Conservation (phyloP, 768 basidiomycete genomes). For the Boletellus sp. region DNA sequence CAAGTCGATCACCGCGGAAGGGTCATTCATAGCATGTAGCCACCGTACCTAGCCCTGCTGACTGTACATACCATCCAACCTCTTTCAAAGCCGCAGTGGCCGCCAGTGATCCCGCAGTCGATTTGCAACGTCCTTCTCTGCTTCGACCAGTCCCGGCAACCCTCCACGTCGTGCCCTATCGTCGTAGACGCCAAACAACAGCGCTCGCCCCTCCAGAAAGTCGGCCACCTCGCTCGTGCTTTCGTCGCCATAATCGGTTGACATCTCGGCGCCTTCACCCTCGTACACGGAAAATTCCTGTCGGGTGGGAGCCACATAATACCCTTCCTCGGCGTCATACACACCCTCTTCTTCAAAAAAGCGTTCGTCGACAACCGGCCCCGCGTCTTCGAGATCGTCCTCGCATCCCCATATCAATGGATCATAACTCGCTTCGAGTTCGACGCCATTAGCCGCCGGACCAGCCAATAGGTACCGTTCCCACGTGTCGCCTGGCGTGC, state of each 20-base stretch:
- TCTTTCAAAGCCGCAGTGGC: constrained; percentile 48
- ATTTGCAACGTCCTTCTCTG: constrained; percentile 61
- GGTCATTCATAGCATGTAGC: too few relatives aligned
- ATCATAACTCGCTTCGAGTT: not conserved
- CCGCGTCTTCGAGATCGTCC: not conserved
- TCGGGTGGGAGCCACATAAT: not conserved
- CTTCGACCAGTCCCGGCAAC: constrained; percentile 36
- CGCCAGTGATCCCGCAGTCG: constrained; percentile 61
- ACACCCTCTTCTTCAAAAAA: not conserved
- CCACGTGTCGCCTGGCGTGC: not conserved
- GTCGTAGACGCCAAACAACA: constrained; percentile 41
- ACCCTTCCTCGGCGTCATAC: not conserved
- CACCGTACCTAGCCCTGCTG: too few relatives aligned
- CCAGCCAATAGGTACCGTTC: constrained; percentile 1
- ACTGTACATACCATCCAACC: too few relatives aligned
- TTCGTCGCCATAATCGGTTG: constrained; percentile 1
- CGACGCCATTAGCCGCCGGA: constrained; percentile 5
- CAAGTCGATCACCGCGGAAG: too few relatives aligned
- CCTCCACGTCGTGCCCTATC: constrained; percentile 7
- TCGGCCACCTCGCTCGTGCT: constrained; percentile 3
- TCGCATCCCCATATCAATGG: constrained; percentile 4
- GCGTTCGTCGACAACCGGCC: not conserved
- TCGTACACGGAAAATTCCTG: not conserved
- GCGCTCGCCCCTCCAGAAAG: constrained; percentile 52
- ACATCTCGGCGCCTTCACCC: not conserved